Evolutionary conservation across 164 flowering plant genomes (phyloP).

Genomic region (Aristolochia contorta): DNA sequence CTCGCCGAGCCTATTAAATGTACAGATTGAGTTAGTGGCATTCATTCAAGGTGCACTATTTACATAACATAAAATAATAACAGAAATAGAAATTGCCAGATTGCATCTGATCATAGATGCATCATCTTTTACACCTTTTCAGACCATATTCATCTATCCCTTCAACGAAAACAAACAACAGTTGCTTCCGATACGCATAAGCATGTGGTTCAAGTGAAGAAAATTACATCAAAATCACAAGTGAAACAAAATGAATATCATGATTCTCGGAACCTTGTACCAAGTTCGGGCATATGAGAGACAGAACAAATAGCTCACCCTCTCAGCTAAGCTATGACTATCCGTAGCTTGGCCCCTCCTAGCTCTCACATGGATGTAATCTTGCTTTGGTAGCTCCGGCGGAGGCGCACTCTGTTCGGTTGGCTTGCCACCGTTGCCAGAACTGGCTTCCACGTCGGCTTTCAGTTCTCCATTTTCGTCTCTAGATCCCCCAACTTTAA

Average conservation of each 20-base stretch:
- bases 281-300: background rate
- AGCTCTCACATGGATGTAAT: slow-evolving; percentile 88
- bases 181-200: too few species aligned
- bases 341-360: slow-evolving; percentile 99
- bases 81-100: background rate
- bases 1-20: slow-evolving; percentile 78
- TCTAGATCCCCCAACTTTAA: slow-evolving; percentile 27
- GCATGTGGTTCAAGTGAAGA: too few species aligned
- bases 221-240: too few species aligned
- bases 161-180: too few species aligned
- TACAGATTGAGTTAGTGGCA: slow-evolving; percentile 1
- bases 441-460: slow-evolving; percentile 51
- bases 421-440: slow-evolving; percentile 31
- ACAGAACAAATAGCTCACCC: slow-evolving; percentile 36
- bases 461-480: slow-evolving; percentile 44
- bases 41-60: background rate
- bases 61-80: background rate
- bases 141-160: too few species aligned
- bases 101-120: background rate
- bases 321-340: slow-evolving; percentile 95
- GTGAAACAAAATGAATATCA: too few species aligned
- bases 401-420: slow-evolving; percentile 37
- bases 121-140: too few species aligned
- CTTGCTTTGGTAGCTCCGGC: slow-evolving; percentile 66
- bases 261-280: too few species aligned